Base-by-base conservation (phyloP, 2,329 filamentous ascomycete genomes). In the Venturia oleaginea region DNA sequence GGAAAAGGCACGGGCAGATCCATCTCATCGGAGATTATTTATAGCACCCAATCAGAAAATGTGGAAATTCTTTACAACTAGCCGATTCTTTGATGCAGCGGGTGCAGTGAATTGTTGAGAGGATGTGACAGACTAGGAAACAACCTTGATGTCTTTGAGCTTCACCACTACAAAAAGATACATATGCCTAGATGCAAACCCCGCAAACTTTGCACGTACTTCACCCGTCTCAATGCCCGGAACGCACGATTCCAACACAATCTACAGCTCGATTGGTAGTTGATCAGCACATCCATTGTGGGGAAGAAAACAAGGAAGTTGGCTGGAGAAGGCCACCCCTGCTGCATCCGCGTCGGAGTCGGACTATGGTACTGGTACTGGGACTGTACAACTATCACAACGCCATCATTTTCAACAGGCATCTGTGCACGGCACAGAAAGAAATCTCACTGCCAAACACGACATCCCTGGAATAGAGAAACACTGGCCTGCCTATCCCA, bases 301-400 rank as follows among this genome's bases (percentile, higher is more conserved):
- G 51, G 51, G 51, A 34, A 34, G 24, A 27, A 57, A 57, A 57
- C 51, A 57, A 34, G 51, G 51, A 57, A 57, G 27, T 57, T 34
- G 15, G 4, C 22, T 51, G 1, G 2, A 27, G 46, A 15, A 27
- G 15, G 46, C 24, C 30, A 32, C 19, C 51, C 51, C 30, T 57
- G 51, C 30, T 34, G 51, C 4, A 3, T 51, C 46, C 22, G 46
- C 27, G 51, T 57, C 15, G 46, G 11, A 40, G 43, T 5, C 43
- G 43, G 22, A 24, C 19, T 48, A 48, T 19, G 19, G 19, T 22
- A 15, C 19, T 48, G 22, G 19, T n/a, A n/a, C n/a, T n/a, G n/a
- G n/a, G n/a, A n/a, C n/a, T n/a, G 27, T 27, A 54, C 17, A 11
- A 27, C 22, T 51, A 15, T 51, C 46, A 10, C 30, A 2, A n/a